These are phyloP conservation scores for Physcia stellaris DNA, from an alignment of 495 filamentous ascomycete species.

Conservation along the genomic window DNA sequence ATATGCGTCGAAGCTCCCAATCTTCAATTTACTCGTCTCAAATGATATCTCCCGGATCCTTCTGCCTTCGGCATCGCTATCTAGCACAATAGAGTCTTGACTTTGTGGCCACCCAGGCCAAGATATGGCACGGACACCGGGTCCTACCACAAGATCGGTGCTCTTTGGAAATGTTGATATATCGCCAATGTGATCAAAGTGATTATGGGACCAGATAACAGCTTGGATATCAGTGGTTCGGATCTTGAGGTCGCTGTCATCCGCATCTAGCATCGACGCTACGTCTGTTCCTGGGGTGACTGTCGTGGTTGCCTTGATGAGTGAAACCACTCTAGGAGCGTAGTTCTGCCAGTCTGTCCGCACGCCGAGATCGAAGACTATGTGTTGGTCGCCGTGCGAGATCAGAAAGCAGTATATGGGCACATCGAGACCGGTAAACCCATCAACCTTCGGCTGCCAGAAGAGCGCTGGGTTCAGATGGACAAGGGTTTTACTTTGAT, in stretches of 20 bases:
- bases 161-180: slow-evolving; percentile 18
- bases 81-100: slow-evolving; percentile 9
- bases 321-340: slow-evolving; percentile 20
- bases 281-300: slow-evolving; percentile 33
- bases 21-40: slow-evolving; percentile 16
- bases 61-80: slow-evolving; percentile 25
- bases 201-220: slow-evolving; percentile 42
- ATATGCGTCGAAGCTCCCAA: slow-evolving; percentile 37
- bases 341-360: slow-evolving; percentile 36
- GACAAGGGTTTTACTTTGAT: no score
- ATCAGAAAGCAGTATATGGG: slow-evolving; percentile 38
- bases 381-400: slow-evolving; percentile 29
- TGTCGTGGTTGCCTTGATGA: slow-evolving; percentile 13
- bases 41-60: slow-evolving; percentile 32
- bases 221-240: slow-evolving; percentile 35
- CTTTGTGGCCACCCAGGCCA: slow-evolving; percentile 21
- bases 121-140: slow-evolving; percentile 19
- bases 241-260: slow-evolving; percentile 31
- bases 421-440: slow-evolving; percentile 21
- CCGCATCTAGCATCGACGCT: slow-evolving; percentile 31
- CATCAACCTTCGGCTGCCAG: slow-evolving; percentile 25
- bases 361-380: slow-evolving; percentile 47
- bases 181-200: slow-evolving; percentile 32
- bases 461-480: slow-evolving; percentile 22
- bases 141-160: slow-evolving; percentile 21